phyloP scores from a whole-genome alignment of 805 yeast species.

The Jamesozyma hellenica region DNA sequence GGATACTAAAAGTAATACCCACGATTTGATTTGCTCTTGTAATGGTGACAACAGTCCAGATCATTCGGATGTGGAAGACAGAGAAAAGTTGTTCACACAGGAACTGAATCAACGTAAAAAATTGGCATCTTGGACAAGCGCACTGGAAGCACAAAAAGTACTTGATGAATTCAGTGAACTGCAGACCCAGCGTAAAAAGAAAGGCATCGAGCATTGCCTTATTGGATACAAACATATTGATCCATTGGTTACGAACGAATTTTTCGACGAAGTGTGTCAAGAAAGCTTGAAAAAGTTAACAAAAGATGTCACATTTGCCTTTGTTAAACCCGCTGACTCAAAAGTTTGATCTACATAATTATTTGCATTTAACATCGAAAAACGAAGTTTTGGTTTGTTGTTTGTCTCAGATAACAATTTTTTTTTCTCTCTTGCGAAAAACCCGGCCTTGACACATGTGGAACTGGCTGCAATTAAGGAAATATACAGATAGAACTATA shows the following conservation, averaged over 20 bases:
- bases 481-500: too few species aligned
- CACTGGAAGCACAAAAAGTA: conserved; percentile 33
- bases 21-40: conserved; percentile 64
- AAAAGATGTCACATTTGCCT: conserved; percentile 19
- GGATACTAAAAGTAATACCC: conserved; percentile 55
- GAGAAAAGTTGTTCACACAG: conserved; percentile 4
- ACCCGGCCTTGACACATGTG: too few species aligned
- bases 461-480: too few species aligned
- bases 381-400: too few species aligned
- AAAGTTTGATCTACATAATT: too few species aligned
- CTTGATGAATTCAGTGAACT: conserved; percentile 15
- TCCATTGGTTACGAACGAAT: conserved; percentile 28
- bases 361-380: too few species aligned
- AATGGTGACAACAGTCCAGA: conserved; percentile 39
- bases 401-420: too few species aligned
- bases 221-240: conserved; percentile 54
- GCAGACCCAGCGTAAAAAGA: conserved; percentile 26
- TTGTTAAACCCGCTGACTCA: conserved; percentile 11
- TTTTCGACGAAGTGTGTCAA: conserved; percentile 14
- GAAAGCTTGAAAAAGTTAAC: conserved; percentile 9
- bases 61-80: not conserved
- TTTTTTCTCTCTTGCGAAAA: too few species aligned
- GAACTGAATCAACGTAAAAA: not conserved
- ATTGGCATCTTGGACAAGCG: conserved; percentile 42
- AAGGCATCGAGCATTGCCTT: conserved; percentile 48